Conservation (phyloP, 2,329 filamentous ascomycete genomes). For the Ceratocystis destructans region DNA sequence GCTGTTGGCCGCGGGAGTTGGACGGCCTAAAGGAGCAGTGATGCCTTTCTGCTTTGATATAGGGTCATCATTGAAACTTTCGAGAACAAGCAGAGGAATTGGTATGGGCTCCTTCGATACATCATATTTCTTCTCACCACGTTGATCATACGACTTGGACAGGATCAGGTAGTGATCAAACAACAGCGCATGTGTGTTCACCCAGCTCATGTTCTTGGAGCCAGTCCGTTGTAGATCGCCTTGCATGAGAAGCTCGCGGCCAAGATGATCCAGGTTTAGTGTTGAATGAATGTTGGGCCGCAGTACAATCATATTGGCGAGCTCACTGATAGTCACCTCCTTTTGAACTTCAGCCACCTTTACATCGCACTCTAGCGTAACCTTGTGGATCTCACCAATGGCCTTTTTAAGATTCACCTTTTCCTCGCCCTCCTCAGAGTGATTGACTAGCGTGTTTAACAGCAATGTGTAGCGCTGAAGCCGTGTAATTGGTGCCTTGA, state of each 20-base stretch:
- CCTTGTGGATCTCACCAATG: slow-evolving; percentile 79
- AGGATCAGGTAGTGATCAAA: slow-evolving; percentile 96
- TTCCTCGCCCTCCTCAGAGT: slow-evolving; percentile 72
- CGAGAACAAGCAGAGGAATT: slow-evolving; percentile 86
- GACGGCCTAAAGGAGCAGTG: slow-evolving; percentile 45
- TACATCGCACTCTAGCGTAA: slow-evolving; percentile 79
- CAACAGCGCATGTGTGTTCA: slow-evolving; percentile 83
- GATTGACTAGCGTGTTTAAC: slow-evolving; percentile 69
- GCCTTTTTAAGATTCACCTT: slow-evolving; percentile 72
- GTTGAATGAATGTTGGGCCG: slow-evolving; percentile 79
- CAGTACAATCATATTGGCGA: slow-evolving; percentile 69
- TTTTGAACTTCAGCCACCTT: slow-evolving; percentile 87
- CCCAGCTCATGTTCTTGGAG: slow-evolving; percentile 77
- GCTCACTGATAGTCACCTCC: slow-evolving; percentile 76
- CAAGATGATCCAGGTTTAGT: slow-evolving; percentile 86
- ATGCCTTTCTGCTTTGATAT: slow-evolving; percentile 73
- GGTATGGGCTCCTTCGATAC: slow-evolving; percentile 86
- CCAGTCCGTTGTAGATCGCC: slow-evolving; percentile 84
- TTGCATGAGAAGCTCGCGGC: slow-evolving; percentile 73
- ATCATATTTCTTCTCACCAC: slow-evolving; percentile 74
- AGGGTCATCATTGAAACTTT: slow-evolving; percentile 83
- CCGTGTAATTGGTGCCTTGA: slow-evolving; percentile 85
- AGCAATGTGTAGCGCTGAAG: slow-evolving; percentile 82
- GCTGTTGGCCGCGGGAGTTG: slow-evolving; percentile 58
- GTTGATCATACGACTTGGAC: slow-evolving; percentile 62